Conservation (phyloP, 2,329 filamentous ascomycete species). For the Clonostachys sp. region DNA sequence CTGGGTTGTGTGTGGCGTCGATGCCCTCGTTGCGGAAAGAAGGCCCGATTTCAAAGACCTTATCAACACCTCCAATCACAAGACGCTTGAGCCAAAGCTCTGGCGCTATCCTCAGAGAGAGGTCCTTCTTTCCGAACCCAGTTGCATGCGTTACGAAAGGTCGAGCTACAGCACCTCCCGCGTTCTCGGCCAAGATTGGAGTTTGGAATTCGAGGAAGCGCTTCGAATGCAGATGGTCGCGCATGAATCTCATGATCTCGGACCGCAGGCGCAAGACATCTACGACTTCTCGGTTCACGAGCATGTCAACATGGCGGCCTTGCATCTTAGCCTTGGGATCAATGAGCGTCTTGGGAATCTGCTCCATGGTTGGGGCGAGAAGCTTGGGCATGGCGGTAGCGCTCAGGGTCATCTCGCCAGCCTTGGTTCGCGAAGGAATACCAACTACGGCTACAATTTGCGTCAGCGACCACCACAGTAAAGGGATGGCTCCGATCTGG, state of each 20-base stretch:
- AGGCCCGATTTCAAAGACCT: conserved; percentile 88
- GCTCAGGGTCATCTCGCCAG: conserved; percentile 73
- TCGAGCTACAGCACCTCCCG: conserved; percentile 82
- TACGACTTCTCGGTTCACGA: conserved; percentile 65
- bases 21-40: conserved; percentile 92
- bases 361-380: conserved; percentile 73
- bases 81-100: conserved; percentile 94
- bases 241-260: conserved; percentile 67
- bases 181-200: conserved; percentile 76
- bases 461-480: conserved; percentile 9
- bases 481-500: conserved; percentile 5
- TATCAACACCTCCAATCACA: conserved; percentile 82
- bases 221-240: conserved; percentile 65
- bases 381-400: conserved; percentile 65
- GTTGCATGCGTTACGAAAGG: conserved; percentile 80
- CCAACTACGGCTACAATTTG: conserved; percentile 60
- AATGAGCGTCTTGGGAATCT: conserved; percentile 66
- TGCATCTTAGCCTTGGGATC: conserved; percentile 70
- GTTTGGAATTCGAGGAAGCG: conserved; percentile 87
- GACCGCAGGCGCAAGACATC: conserved; percentile 73
- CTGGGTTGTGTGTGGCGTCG: conserved; percentile 89
- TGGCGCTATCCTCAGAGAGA: conserved; percentile 84
- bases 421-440: conserved; percentile 60
- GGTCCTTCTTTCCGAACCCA: conserved; percentile 65
- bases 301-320: conserved; percentile 80